Evolutionary conservation across 139 green algal species (phyloP).

Genomic region (Deuterostichococcus epilithicus): DNA sequence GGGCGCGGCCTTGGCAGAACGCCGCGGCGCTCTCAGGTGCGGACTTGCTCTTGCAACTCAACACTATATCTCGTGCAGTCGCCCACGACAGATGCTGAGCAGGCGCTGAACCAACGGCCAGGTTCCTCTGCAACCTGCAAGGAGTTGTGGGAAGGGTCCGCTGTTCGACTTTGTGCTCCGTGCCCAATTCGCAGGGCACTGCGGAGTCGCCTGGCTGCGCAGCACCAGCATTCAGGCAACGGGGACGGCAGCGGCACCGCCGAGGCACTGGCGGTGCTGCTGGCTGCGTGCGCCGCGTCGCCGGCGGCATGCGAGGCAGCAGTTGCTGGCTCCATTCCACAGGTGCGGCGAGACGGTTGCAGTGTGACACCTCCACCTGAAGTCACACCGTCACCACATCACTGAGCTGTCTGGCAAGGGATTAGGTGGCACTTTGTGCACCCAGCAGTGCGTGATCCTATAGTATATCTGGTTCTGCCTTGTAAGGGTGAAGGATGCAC

Average conservation of each 20-base stretch:
- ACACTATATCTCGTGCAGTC: neutral
- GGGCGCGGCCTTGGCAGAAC: neutral
- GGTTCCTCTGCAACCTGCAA: too few species aligned
- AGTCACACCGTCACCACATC: too few species aligned
- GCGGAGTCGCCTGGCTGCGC: neutral
- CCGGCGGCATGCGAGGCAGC: conserved; percentile 41
- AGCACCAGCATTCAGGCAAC: neutral
- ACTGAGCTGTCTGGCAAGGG: too few species aligned
- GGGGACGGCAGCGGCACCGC: neutral
- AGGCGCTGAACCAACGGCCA: too few species aligned
- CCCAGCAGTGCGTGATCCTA: too few species aligned
- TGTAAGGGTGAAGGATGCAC: too few species aligned
- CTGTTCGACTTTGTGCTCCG: too few species aligned
- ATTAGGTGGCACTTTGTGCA: too few species aligned
- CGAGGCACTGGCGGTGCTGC: conserved; percentile 32
- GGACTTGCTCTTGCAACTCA: neutral
- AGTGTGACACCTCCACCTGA: too few species aligned
- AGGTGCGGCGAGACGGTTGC: conserved; percentile 3
- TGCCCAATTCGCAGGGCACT: neutral
- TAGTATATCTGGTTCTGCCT: too few species aligned
- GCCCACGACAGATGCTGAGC: too few species aligned
- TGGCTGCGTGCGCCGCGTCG: conserved; percentile 28
- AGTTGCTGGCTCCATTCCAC: conserved; percentile 18
- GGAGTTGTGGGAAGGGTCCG: too few species aligned
- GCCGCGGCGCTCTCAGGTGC: neutral